Percentiles rank a stretch among this genome's conserved stretches.
phyloP scores from a whole-genome alignment of 78 protist genomes.

The Dictyostelium capitatum region DNA sequence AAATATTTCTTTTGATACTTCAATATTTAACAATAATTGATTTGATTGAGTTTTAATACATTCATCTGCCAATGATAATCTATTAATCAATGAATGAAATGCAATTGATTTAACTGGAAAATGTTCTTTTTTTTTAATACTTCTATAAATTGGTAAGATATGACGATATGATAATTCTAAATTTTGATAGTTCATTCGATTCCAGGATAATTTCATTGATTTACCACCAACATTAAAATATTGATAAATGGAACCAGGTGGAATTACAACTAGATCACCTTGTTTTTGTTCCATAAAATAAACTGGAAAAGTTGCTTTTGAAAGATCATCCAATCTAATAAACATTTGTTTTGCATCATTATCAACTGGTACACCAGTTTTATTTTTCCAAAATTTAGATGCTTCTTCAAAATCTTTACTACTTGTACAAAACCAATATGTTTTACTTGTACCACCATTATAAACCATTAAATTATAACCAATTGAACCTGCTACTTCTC shows the following conservation, averaged over 20 bases:
- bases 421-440: constrained; percentile 41
- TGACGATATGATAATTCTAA: not conserved
- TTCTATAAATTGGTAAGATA: constrained; percentile 48
- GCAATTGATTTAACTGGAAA: constrained; percentile 23
- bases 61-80: not conserved
- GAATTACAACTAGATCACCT: constrained; percentile 60
- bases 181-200: constrained; percentile 1
- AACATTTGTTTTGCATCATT: constrained; percentile 26
- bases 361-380: not conserved
- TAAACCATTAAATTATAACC: constrained; percentile 40
- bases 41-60: not conserved
- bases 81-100: not conserved
- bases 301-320: not conserved
- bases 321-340: constrained; percentile 33
- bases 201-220: constrained; percentile 42
- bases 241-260: constrained; percentile 42
- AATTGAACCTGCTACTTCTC: constrained; percentile 28
- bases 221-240: constrained; percentile 43
- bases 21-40: not conserved
- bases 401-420: not conserved
- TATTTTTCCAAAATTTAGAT: constrained; percentile 20
- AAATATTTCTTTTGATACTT: not conserved
- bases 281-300: constrained; percentile 56
- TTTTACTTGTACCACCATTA: not conserved
- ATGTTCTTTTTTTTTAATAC: not conserved